Percentiles rank a stretch among this genome's conserved stretches.
phyloP scores from a whole-genome alignment of 352 stramenopile species.

The Globisporangium orthogonon region DNA sequence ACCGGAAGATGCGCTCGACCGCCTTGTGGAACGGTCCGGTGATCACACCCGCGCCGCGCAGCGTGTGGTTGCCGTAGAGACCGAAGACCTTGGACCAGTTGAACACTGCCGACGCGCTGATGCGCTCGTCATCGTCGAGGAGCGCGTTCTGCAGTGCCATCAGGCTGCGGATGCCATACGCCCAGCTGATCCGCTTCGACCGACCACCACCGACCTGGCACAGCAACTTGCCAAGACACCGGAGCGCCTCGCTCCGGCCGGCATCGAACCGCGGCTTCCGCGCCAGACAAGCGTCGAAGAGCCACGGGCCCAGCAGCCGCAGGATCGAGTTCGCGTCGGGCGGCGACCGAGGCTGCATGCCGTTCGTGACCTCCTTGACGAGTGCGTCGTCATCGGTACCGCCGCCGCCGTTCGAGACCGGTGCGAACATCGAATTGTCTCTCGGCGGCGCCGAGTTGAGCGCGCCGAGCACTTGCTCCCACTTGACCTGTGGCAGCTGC shows the following conservation, averaged over 20 bases:
- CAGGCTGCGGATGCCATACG: constrained; percentile 75
- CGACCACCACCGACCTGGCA: constrained; percentile 62
- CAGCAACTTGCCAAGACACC: constrained; percentile 70
- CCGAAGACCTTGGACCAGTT: constrained; percentile 84
- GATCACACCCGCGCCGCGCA: constrained; percentile 72
- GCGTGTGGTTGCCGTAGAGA: constrained; percentile 76
- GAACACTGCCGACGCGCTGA: constrained; percentile 70
- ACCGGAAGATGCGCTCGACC: constrained; percentile 73
- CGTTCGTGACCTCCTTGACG: constrained; percentile 17
- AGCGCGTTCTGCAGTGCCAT: constrained; percentile 77
- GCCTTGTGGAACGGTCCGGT: constrained; percentile 75
- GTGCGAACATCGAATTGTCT: constrained; percentile 37
- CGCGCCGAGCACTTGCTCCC: constrained; percentile 62
- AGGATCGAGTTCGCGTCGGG: constrained; percentile 84
- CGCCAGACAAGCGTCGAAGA: constrained; percentile 81
- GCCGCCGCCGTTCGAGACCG: constrained; percentile 31
- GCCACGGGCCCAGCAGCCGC: constrained; percentile 69
- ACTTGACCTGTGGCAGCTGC: constrained; percentile 62
- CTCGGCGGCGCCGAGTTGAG: constrained; percentile 44
- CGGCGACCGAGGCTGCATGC: constrained; percentile 43
- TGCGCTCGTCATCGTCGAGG: constrained; percentile 76
- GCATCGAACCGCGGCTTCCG: constrained; percentile 63
- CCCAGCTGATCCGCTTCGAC: constrained; percentile 78
- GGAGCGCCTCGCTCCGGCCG: constrained; percentile 66
- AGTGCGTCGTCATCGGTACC: constrained; percentile 17